Percentiles rank a stretch among this genome's conserved stretches.
Evolutionary conservation across 208 protist species (phyloP).

Genomic region (Porcisia hertigi): DNA sequence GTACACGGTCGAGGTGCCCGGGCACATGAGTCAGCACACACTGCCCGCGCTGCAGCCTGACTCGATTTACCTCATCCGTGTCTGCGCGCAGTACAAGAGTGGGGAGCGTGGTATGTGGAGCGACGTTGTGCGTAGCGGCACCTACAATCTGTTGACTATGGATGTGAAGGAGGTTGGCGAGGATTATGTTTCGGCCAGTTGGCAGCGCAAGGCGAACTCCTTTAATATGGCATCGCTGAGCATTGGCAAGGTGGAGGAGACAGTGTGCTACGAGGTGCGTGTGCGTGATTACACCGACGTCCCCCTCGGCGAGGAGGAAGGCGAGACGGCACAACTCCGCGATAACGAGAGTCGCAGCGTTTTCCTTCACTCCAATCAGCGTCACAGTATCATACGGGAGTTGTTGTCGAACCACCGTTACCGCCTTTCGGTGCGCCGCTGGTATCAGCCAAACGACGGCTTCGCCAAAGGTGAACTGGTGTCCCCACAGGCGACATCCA

Average conservation of each 20-base stretch:
- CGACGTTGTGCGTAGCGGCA: slow-evolving; percentile 55
- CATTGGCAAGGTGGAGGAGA: slow-evolving; percentile 76
- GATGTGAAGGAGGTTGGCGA: slow-evolving; percentile 74
- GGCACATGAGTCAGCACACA: slow-evolving; percentile 47
- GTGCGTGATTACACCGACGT: slow-evolving; percentile 77
- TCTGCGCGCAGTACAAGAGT: slow-evolving; percentile 79
- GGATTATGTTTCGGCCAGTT: slow-evolving; percentile 75
- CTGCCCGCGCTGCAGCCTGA: slow-evolving; percentile 63
- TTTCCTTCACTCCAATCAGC: slow-evolving; percentile 59
- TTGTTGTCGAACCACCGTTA: slow-evolving; percentile 80
- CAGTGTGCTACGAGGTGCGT: slow-evolving; percentile 76
- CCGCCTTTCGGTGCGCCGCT: slow-evolving; percentile 81
- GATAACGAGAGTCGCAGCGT: slow-evolving; percentile 23
- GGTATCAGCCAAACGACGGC: slow-evolving; percentile 73
- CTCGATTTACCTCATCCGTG: slow-evolving; percentile 61
- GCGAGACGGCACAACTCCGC: slow-evolving; percentile 13
- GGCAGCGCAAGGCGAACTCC: slow-evolving; percentile 77
- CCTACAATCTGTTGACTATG: slow-evolving; percentile 71
- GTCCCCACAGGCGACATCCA: background rate
- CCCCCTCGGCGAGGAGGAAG: slow-evolving; percentile 50
- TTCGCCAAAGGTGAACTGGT: slow-evolving; percentile 27
- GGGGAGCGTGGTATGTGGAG: slow-evolving; percentile 74
- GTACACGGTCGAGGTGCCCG: slow-evolving; percentile 60
- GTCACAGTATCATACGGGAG: slow-evolving; percentile 59
- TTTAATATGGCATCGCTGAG: slow-evolving; percentile 47